These are phyloP conservation scores for Cytospora piceae DNA, from an alignment of 2,329 filamentous ascomycete genomes.

Conservation along the genomic window DNA sequence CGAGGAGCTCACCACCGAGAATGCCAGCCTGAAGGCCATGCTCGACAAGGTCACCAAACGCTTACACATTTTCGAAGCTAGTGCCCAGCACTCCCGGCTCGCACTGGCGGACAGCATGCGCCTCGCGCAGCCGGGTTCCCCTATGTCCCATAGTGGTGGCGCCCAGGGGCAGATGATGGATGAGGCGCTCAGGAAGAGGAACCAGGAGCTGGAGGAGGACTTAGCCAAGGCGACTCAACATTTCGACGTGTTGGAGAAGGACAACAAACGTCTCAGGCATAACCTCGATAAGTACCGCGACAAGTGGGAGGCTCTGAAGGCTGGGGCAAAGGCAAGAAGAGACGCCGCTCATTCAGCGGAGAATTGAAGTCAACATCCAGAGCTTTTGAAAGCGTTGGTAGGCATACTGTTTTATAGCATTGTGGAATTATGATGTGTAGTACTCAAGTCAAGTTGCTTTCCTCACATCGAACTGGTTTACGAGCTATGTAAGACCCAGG, in stretches of 20 bases:
- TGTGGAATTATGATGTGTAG: background rate
- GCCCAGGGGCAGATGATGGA: slow-evolving; percentile 45
- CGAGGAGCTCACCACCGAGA: slow-evolving; percentile 89
- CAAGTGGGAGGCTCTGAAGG: slow-evolving; percentile 65
- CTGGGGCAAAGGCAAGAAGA: slow-evolving; percentile 60
- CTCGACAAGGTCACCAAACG: slow-evolving; percentile 85
- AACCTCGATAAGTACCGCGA: slow-evolving; percentile 63
- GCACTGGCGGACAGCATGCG: slow-evolving; percentile 83
- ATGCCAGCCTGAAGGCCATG: slow-evolving; percentile 80
- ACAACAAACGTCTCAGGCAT: slow-evolving; percentile 58
- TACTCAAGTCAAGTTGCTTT: background rate
- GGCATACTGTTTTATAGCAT: background rate
- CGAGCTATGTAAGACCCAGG: background rate
- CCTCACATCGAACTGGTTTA: background rate
- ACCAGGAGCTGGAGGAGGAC: slow-evolving; percentile 70
- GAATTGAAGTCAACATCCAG: slow-evolving; percentile 1
- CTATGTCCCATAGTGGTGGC: slow-evolving; percentile 42
- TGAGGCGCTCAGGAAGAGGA: slow-evolving; percentile 51
- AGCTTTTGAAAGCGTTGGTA: background rate
- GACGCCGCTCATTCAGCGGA: slow-evolving; percentile 39
- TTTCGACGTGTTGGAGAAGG: slow-evolving; percentile 68
- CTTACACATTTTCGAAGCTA: slow-evolving; percentile 91
- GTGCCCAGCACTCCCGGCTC: slow-evolving; percentile 83
- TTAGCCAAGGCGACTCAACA: slow-evolving; percentile 61
- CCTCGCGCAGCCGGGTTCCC: slow-evolving; percentile 62